phyloP scores from a whole-genome alignment of 2,329 filamentous ascomycete genomes.

The Arthrobotrys pseudoclavata region DNA sequence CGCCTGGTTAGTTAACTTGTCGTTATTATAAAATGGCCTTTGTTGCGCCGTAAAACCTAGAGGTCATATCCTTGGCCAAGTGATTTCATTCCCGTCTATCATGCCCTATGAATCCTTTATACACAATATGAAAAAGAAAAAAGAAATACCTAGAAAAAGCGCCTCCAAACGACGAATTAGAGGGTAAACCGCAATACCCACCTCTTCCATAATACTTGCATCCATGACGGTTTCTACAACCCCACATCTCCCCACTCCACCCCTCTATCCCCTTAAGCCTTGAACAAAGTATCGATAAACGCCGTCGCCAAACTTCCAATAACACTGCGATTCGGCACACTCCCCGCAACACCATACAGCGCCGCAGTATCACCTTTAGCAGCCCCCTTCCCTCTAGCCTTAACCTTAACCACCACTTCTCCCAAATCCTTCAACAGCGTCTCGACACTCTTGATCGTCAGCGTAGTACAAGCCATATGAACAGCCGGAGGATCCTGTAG shows the following conservation, averaged over 20 bases:
- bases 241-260: not conserved
- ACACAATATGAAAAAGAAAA: not conserved
- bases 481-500: conserved; percentile 92
- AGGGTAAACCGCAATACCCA: not conserved
- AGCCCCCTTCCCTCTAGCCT: conserved; percentile 75
- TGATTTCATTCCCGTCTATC: conserved; percentile 10
- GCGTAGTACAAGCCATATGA: conserved; percentile 92
- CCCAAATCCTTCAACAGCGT: conserved; percentile 80
- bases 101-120: conserved; percentile 12
- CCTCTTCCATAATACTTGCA: not conserved
- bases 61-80: not conserved
- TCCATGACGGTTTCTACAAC: not conserved
- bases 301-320: conserved; percentile 90
- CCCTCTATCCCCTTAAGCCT: conserved; percentile 71
- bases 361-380: conserved; percentile 84
- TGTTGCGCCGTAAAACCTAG: no score
- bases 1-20: no score
- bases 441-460: conserved; percentile 85
- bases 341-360: conserved; percentile 94
- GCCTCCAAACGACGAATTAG: not conserved
- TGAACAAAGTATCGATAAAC: conserved; percentile 93
- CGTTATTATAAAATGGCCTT: no score
- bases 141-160: not conserved
- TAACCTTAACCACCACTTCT: conserved; percentile 74
- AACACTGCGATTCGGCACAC: conserved; percentile 93